Evolutionary conservation across 2,329 filamentous ascomycete species (phyloP).

Genomic region (Exserohilum rostratum): DNA sequence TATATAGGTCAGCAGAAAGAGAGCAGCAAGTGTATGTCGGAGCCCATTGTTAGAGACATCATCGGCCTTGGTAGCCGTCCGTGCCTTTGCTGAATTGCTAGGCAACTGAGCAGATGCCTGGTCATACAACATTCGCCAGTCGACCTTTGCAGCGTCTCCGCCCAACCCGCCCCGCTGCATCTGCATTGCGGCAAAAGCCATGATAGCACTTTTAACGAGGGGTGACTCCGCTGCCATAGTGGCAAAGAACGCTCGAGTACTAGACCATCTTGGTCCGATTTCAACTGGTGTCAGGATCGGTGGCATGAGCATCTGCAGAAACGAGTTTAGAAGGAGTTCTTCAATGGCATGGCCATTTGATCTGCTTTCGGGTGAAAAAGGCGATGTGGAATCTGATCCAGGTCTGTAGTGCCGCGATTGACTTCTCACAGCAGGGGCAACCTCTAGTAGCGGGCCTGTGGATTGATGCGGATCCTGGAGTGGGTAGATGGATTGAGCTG

Average conservation of each 20-base stretch:
- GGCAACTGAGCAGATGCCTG: slow-evolving; percentile 36
- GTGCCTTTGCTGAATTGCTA: slow-evolving; percentile 19
- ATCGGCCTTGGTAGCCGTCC: slow-evolving; percentile 15
- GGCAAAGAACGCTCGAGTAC: slow-evolving; percentile 57
- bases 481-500: slow-evolving; percentile 28
- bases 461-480: slow-evolving; percentile 23
- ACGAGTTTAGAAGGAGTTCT: slow-evolving; percentile 56
- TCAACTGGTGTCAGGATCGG: slow-evolving; percentile 62
- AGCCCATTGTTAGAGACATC: slow-evolving; percentile 23
- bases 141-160: slow-evolving; percentile 33
- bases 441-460: slow-evolving; percentile 15
- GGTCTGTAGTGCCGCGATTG: slow-evolving; percentile 21
- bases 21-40: slow-evolving; percentile 56
- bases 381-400: slow-evolving; percentile 35
- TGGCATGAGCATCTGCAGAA: slow-evolving; percentile 57
- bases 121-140: slow-evolving; percentile 45
- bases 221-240: slow-evolving; percentile 56
- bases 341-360: slow-evolving; percentile 35
- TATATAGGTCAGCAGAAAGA: slow-evolving; percentile 63
- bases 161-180: slow-evolving; percentile 46
- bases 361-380: slow-evolving; percentile 37
- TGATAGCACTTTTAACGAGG: slow-evolving; percentile 57
- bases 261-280: slow-evolving; percentile 57
- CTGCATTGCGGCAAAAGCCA: slow-evolving; percentile 59
- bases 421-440: slow-evolving; percentile 10